phyloP scores from a whole-genome alignment of 1,284 basidiomycete genomes.

The Peniophora sp. region DNA sequence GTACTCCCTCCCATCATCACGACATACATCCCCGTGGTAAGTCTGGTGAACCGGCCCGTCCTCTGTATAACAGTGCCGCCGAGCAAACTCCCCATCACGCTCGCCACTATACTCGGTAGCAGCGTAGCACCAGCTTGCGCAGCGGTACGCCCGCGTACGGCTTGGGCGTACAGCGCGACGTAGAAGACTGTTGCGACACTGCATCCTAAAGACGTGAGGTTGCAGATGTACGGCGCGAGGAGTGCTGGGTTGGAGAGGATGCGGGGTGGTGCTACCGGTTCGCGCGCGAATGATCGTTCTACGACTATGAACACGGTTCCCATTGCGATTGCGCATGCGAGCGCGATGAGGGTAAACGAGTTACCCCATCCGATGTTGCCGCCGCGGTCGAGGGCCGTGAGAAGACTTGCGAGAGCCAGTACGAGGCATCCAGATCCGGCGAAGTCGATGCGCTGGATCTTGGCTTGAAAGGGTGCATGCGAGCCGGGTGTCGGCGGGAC shows the following conservation, averaged over 20 bases:
- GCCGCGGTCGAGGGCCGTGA: slow-evolving; percentile 49
- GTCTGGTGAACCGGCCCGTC: slow-evolving; percentile 47
- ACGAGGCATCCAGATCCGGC: slow-evolving; percentile 45
- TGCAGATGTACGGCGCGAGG: slow-evolving; percentile 47
- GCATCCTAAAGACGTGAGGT: slow-evolving; percentile 45
- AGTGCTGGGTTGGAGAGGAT: slow-evolving; percentile 44
- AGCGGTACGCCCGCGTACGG: slow-evolving; percentile 37
- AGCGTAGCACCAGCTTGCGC: slow-evolving; percentile 43
- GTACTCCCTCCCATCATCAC: slow-evolving; percentile 32
- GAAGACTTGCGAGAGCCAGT: slow-evolving; percentile 41
- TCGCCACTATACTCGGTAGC: slow-evolving; percentile 36
- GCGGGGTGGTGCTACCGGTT: slow-evolving; percentile 50
- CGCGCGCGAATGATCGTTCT: slow-evolving; percentile 38
- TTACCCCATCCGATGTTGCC: slow-evolving; percentile 51
- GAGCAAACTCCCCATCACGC: slow-evolving; percentile 39
- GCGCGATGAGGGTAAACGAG: slow-evolving; percentile 18
- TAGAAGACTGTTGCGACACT: slow-evolving; percentile 43
- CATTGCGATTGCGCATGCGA: slow-evolving; percentile 14
- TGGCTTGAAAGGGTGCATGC: slow-evolving; percentile 26
- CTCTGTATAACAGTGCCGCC: slow-evolving; percentile 49
- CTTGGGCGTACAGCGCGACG: slow-evolving; percentile 49
- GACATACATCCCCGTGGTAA: slow-evolving; percentile 37
- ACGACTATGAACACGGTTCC: slow-evolving; percentile 20
- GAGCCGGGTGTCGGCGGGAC: slow-evolving; percentile 30
- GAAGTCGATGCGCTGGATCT: slow-evolving; percentile 53